phyloP scores from a whole-genome alignment of 2,329 filamentous ascomycete genomes.

The Metarhizium robertsii region DNA sequence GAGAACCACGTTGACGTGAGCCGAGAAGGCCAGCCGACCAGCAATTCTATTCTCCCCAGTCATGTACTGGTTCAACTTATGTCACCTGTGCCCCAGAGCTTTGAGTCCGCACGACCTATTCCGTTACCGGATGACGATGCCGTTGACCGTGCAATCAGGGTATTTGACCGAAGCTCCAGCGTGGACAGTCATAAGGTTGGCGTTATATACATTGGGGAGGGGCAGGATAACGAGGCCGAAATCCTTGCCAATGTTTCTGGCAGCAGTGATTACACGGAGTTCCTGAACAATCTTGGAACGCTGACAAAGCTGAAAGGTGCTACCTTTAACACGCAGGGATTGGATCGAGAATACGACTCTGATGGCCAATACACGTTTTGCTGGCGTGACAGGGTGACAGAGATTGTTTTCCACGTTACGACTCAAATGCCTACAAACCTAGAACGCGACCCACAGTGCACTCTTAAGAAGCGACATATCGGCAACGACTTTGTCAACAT shows the following conservation, averaged over 20 bases:
- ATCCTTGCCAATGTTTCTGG: slow-evolving; percentile 83
- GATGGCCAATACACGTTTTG: slow-evolving; percentile 87
- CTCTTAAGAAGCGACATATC: slow-evolving; percentile 86
- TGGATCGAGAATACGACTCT: slow-evolving; percentile 66
- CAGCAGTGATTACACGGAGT: slow-evolving; percentile 78
- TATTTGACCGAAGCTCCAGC: slow-evolving; percentile 80
- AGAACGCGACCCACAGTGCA: slow-evolving; percentile 64
- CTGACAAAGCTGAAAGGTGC: slow-evolving; percentile 73
- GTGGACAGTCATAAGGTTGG: slow-evolving; percentile 95
- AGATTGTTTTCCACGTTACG: slow-evolving; percentile 90
- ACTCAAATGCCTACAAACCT: slow-evolving; percentile 94
- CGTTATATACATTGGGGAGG: slow-evolving; percentile 84
- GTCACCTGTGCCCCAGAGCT: slow-evolving; percentile 50
- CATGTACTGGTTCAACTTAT: slow-evolving; percentile 63
- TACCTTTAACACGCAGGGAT: slow-evolving; percentile 84
- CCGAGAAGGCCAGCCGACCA: slow-evolving; percentile 42
- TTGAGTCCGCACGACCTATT: slow-evolving; percentile 58
- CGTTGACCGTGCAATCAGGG: slow-evolving; percentile 62
- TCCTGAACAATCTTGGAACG: slow-evolving; percentile 73
- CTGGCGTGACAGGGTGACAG: slow-evolving; percentile 90
- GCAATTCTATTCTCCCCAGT: slow-evolving; percentile 59
- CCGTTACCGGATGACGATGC: slow-evolving; percentile 63
- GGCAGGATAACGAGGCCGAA: slow-evolving; percentile 71
- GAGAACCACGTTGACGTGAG: slow-evolving; percentile 36
- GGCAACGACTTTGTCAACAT: slow-evolving; percentile 98